Evolutionary conservation across 1,284 basidiomycete species (phyloP).

Genomic region (Papiliotrema nemorosa): DNA sequence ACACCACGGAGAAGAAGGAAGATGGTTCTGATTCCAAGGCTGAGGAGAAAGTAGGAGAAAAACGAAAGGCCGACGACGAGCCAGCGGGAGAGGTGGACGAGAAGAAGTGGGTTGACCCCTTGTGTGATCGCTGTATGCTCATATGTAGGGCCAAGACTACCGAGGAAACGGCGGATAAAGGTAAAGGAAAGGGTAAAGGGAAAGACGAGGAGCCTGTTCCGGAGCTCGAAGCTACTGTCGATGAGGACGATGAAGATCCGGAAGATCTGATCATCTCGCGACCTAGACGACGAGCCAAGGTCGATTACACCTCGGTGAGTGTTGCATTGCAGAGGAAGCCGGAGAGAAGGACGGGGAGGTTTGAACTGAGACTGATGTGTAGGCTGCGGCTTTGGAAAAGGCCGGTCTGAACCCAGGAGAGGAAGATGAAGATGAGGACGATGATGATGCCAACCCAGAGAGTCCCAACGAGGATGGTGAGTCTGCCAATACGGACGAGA

Average conservation of each 20-base stretch:
- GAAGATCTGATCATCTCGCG: conserved; percentile 30
- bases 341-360: too few species aligned
- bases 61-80: conserved; percentile 14
- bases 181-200: conserved; percentile 35
- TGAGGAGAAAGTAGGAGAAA: conserved; percentile 16
- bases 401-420: conserved; percentile 38
- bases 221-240: conserved; percentile 12
- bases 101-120: conserved; percentile 29
- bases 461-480: conserved; percentile 21
- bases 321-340: not conserved
- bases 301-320: conserved; percentile 39
- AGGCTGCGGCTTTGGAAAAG: conserved; percentile 34
- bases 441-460: conserved; percentile 23
- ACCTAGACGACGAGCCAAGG: conserved; percentile 24
- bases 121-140: not conserved
- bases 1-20: not conserved
- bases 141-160: conserved; percentile 27
- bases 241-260: conserved; percentile 25
- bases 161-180: conserved; percentile 18
- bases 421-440: conserved; percentile 34
- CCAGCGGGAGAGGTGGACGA: conserved; percentile 10
- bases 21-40: not conserved
- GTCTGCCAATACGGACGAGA: not conserved
- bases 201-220: conserved; percentile 8
- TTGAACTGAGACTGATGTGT: not conserved